Conservation (phyloP, 73 alveolate genomes). For the Paramecium tetraurelia region DNA sequence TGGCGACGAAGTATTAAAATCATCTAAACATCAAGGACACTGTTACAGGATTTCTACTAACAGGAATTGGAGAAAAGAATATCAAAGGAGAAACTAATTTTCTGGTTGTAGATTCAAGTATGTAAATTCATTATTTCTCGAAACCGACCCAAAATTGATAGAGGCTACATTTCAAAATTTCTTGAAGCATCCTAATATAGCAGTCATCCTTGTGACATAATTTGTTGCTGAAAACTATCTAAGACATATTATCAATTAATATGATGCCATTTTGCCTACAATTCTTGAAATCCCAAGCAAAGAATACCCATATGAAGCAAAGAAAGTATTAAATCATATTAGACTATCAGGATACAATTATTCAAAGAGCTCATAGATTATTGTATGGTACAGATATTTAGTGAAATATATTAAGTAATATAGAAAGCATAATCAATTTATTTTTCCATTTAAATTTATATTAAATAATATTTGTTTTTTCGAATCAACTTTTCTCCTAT, state of each 20-base stretch:
- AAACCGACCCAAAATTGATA: constrained; percentile 70
- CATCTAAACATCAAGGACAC: constrained; percentile 66
- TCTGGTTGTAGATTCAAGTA: constrained; percentile 74
- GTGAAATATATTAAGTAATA: constrained; percentile 14
- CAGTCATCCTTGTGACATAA: constrained; percentile 83
- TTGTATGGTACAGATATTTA: constrained; percentile 64
- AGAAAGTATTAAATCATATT: constrained; percentile 70
- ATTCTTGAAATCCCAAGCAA: constrained; percentile 97
- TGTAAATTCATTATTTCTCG: constrained; percentile 19
- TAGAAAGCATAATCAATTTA: background rate
- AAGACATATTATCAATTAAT: constrained; percentile 89
- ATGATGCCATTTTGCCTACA: constrained; percentile 93
- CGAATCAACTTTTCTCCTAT: background rate
- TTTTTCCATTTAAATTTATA: background rate
- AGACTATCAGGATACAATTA: constrained; percentile 48
- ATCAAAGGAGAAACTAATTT: constrained; percentile 84
- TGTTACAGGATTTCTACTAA: constrained; percentile 93
- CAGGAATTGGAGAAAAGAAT: constrained; percentile 98
- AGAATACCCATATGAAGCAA: constrained; percentile 92
- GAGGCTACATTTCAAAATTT: constrained; percentile 84
- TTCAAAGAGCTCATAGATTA: constrained; percentile 64
- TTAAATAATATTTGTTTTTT: background rate
- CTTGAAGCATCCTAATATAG: constrained; percentile 92
- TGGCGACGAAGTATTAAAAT: constrained; percentile 84
- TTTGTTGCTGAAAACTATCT: constrained; percentile 85